Base-by-base conservation (phyloP, 2,329 filamentous ascomycete species). In the Stenocarpella maydis region DNA sequence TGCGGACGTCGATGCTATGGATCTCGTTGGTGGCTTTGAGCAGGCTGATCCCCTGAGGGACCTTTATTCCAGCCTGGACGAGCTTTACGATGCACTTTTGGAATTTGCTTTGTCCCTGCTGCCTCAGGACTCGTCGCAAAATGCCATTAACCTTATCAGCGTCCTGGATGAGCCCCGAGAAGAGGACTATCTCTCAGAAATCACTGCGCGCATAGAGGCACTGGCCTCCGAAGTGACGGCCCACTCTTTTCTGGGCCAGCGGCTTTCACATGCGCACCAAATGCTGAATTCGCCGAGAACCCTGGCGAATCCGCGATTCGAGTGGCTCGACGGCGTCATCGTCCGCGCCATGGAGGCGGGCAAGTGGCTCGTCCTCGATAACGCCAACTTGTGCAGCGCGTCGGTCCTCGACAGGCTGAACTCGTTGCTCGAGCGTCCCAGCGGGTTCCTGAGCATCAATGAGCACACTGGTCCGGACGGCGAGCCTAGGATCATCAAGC, bases 11-110 rank as follows among this genome's bases (percentile, higher is more conserved):
- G 96, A 99, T 78, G 95, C 95, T 0, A 97, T 97, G 90, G 96
- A 99, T 80, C 88, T 99, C 68, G 93, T 99, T 68, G 96, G 96
- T 76, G 96, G 96, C 0, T 99, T 97, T 77, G 96, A 99, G 78
- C 96, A 99, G 80, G 90, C 93, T 21, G 96, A 99, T 77, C 90
- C 93, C 26, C 85, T 92, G 64, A 87, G 95, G 67, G 88, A 92
- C 71, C 83, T 93, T 5, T 90, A 91, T 66, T 82, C 84, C n/a
- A 84, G 88, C 72, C 76, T 91, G 8, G 78, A 83, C 31, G 75
- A 76, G 34, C 73, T 84, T 3, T 71, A 72, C 31, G 75, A 75
- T 15, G 76, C 79, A 15, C 77, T 89, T 21, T 86, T 88, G 67
- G 76, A 77, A 4, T 84, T 83, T 21, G 79, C 87, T 39, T 79